These are phyloP conservation scores for Chaetomium globosum DNA, from an alignment of 2,329 filamentous ascomycete species.

Conservation along the genomic window DNA sequence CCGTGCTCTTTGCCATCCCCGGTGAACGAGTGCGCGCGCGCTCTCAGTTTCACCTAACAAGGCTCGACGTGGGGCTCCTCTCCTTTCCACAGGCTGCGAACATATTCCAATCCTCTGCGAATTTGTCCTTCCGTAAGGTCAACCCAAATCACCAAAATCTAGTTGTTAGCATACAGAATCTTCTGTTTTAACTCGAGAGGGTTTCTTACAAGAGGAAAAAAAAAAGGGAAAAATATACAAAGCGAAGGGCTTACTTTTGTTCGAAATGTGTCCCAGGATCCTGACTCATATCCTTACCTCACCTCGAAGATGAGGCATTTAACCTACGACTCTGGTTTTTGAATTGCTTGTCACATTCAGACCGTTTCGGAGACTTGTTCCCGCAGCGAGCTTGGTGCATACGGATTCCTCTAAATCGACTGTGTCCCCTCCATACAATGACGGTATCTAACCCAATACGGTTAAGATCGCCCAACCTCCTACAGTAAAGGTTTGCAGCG, in stretches of 20 bases:
- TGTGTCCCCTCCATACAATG: no score
- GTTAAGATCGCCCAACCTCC: no score
- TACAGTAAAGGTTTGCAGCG: no score
- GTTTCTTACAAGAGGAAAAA: background rate
- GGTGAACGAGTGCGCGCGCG: background rate
- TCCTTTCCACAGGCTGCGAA: no score
- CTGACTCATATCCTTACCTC: background rate
- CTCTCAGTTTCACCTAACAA: background rate
- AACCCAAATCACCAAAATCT: no score
- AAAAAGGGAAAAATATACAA: background rate
- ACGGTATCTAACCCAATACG: no score
- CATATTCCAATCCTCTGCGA: no score
- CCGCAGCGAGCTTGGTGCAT: no score
- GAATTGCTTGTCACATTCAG: background rate
- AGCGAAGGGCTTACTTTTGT: background rate
- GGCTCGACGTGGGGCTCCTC: background rate
- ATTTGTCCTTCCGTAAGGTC: no score
- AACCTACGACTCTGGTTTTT: background rate
- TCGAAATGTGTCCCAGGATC: background rate
- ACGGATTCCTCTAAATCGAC: no score
- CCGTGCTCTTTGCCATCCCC: slow-evolving; percentile 2
- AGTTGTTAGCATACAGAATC: no score
- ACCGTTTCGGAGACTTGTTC: slow-evolving; percentile 1
- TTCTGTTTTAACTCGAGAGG: background rate
- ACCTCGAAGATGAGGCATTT: background rate